Base-by-base conservation (phyloP, 2,329 filamentous ascomycete genomes). In the Aspergillus japonicus region DNA sequence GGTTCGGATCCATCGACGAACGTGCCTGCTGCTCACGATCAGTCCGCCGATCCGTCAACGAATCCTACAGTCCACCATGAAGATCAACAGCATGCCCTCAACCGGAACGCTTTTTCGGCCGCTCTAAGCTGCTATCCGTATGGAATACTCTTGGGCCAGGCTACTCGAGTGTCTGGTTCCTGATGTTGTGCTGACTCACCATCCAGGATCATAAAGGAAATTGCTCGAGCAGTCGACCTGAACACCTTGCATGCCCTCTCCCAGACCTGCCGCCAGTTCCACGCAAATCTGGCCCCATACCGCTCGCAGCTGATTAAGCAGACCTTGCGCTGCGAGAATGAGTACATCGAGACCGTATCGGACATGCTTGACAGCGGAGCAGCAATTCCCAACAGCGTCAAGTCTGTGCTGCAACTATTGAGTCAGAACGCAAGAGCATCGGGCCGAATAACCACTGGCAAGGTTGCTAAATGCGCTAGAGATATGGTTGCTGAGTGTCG, bases 401-500 rank as follows among this genome's bases (percentile, higher is more conserved):
- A 72, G 56, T 73, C 70, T 8, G 71, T 71, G 21, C 64, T 71
- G 16, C 70, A 60, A 3, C 53, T 72, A 42, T 54, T 74, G 35
- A 74, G 70, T 54, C 64, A 68, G 56, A 68, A 67, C 11, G 68
- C 58, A 26, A 60, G 67, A 10, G 73, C 71, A 29, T 66, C 75
- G 8, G 71, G 71, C 2, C 76, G 74, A 54, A 68, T 85, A 64
- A 85, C 77, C 67, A 82, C 82, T 63, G 88, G 89, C 55, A 94
- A 91, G 75, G 82, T 90, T 29, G 88, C 90, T 5, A 83, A 84
- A 67, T 98, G 94, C 73, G 94, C 94, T 23, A 83, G 91, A 62
- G 94, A 97, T 74, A 85, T 96, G 85, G 94, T 98, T 5, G 85
- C 83, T 47, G 88, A 89, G 66, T 97, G 94, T 75, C 86, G 91